Conservation (phyloP, 805 yeast species). For the Clavispora fructus region DNA sequence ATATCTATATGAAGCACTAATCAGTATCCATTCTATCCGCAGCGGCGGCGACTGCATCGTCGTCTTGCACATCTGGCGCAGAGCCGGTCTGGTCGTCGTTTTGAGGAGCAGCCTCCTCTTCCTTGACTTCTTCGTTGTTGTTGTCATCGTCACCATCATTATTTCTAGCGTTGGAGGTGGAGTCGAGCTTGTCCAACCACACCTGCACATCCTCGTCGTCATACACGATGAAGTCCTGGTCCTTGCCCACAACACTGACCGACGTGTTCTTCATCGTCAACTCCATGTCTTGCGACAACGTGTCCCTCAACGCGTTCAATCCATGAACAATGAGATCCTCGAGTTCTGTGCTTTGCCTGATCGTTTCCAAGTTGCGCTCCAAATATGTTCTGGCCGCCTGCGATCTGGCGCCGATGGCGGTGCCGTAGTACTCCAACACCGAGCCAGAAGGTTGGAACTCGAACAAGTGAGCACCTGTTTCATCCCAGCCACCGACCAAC, state of each 20-base stretch:
- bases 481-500: conserved; percentile 85
- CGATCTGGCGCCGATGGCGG: conserved; percentile 97
- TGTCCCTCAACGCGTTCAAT: conserved; percentile 86
- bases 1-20: conserved; percentile 7
- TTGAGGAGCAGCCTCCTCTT: conserved; percentile 3
- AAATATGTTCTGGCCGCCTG: conserved; percentile 96
- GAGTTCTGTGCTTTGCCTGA: conserved; percentile 50
- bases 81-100: conserved; percentile 8
- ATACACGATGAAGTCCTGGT: conserved; percentile 63
- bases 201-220: conserved; percentile 85
- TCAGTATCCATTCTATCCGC: conserved; percentile 40
- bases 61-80: conserved; percentile 7
- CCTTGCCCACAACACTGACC: conserved; percentile 88
- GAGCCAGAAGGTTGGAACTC: conserved; percentile 97
- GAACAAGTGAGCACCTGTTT: conserved; percentile 86
- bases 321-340: conserved; percentile 83
- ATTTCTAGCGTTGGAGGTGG: conserved; percentile 54
- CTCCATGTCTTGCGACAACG: conserved; percentile 91
- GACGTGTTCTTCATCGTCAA: conserved; percentile 79
- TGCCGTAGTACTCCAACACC: conserved; percentile 83
- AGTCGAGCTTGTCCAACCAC: conserved; percentile 74
- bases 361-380: conserved; percentile 76
- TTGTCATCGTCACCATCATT: conserved; percentile 36
- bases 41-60: conserved; percentile 13
- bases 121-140: conserved; percentile 15